Evolutionary conservation across 805 yeast genomes (phyloP).

Genomic region (Ogataea naganishii): DNA sequence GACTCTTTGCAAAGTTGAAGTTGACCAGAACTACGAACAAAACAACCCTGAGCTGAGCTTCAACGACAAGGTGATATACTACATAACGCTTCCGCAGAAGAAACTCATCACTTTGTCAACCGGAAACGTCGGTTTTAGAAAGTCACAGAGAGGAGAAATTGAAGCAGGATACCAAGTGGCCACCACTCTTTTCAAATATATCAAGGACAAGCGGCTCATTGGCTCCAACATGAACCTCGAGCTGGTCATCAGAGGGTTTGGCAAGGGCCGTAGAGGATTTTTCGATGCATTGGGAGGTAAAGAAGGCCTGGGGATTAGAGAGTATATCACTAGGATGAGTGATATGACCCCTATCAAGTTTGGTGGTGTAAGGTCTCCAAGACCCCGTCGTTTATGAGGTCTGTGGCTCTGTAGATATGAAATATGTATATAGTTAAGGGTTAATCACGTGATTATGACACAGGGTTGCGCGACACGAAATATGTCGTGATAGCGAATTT

Average conservation of each 20-base stretch:
- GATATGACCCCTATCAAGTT: slow-evolving; percentile 80
- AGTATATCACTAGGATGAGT: slow-evolving; percentile 58
- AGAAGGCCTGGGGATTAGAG: slow-evolving; percentile 69
- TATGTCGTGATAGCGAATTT: no score
- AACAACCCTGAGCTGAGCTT: slow-evolving; percentile 48
- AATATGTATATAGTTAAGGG: no score
- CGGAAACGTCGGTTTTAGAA: slow-evolving; percentile 84
- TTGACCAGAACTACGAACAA: slow-evolving; percentile 49
- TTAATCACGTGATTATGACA: no score
- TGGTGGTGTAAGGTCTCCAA: slow-evolving; percentile 89
- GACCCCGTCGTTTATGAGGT: slow-evolving; percentile 58
- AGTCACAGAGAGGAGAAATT: slow-evolving; percentile 83
- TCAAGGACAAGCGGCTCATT: slow-evolving; percentile 54
- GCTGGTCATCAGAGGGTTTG: slow-evolving; percentile 70
- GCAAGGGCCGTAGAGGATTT: slow-evolving; percentile 86
- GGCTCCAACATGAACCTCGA: no score
- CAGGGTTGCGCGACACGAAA: no score
- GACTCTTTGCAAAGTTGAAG: slow-evolving; percentile 63
- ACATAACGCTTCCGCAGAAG: slow-evolving; percentile 72
- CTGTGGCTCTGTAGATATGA: no score
- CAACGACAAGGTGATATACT: slow-evolving; percentile 68
- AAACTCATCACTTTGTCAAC: slow-evolving; percentile 62
- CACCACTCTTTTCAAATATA: slow-evolving; percentile 59
- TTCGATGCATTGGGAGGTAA: slow-evolving; percentile 77
- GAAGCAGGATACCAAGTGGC: slow-evolving; percentile 89